phyloP scores from a whole-genome alignment of 768 basidiomycete species.

The Mycena epipterygia region DNA sequence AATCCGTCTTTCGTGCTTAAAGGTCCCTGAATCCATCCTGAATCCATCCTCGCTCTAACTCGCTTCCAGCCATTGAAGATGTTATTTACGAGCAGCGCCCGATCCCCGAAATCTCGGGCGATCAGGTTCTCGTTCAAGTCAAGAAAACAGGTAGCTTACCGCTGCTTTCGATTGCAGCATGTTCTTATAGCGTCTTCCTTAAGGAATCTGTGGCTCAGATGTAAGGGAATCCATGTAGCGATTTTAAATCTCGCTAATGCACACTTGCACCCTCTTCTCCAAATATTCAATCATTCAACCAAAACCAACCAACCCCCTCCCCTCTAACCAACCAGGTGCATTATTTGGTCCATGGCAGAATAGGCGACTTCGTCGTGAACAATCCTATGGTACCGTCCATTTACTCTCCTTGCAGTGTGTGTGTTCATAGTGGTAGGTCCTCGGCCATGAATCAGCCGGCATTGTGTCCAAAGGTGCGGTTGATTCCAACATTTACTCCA shows the following conservation, averaged over 20 bases:
- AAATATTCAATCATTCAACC: no score
- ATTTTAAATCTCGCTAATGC: slow-evolving; percentile 33
- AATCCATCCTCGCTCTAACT: not conserved
- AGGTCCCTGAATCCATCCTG: slow-evolving; percentile 36
- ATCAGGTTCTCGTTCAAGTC: slow-evolving; percentile 90
- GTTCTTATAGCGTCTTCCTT: slow-evolving; percentile 5
- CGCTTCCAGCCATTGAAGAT: slow-evolving; percentile 59
- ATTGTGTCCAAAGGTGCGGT: slow-evolving; percentile 74
- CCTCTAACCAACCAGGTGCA: no score
- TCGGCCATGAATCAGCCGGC: slow-evolving; percentile 95
- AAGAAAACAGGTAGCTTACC: slow-evolving; percentile 84
- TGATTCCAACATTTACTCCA: not conserved
- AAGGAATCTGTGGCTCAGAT: slow-evolving; percentile 94
- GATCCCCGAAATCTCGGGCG: slow-evolving; percentile 77
- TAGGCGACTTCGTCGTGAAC: slow-evolving; percentile 84
- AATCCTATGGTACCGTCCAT: slow-evolving; percentile 75
- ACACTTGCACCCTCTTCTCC: no score
- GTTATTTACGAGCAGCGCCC: slow-evolving; percentile 80
- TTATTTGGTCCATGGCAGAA: slow-evolving; percentile 83
- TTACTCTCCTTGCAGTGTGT: not conserved
- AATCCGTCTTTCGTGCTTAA: slow-evolving; percentile 87
- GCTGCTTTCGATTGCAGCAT: slow-evolving; percentile 16
- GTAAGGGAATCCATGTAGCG: slow-evolving; percentile 51
- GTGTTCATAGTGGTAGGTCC: slow-evolving; percentile 65
- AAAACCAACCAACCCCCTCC: no score